Base-by-base conservation (phyloP, 2,329 filamentous ascomycete genomes). In the Ambrosiella cleistominuta region DNA sequence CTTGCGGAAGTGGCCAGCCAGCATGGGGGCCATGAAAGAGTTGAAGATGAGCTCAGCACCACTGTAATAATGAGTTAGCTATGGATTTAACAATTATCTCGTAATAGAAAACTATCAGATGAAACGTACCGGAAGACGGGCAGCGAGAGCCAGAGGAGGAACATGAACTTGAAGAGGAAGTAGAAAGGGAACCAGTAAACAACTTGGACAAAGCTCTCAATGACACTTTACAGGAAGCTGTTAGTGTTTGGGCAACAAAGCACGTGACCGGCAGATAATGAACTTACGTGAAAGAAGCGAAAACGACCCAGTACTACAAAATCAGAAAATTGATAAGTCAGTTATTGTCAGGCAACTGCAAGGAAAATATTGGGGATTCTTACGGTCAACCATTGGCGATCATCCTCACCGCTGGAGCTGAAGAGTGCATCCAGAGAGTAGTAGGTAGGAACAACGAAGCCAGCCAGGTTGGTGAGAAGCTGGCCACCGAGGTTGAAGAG, bases 161-260 rank as follows among this genome's bases (percentile, higher is more conserved):
- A 86, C 69, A 94, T 77, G 70, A 98, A 96, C 81, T 98, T 98
- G 86, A 98, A 97, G 70, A 90, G 91, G 75, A 88, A 98, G 85
- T 98, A 98, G 78, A 98, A 98, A 69, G 93, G 86, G 77, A 94
- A 88, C 87, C 87, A 94, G 80, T 93, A 93, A 63, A 91, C 86
- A 63, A 88, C 85, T 73, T 79, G 89, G 67, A 94, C 74, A 62
- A 86, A 78, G 71, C 85, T 89, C 79, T 94, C 88, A 65, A 88
- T 69, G 54, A 93, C 85, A 62, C 78, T 82, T 64, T 12, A 54
- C 17, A 9, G 15, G 27, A 2, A 42, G 8, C 49, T 45, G 61
- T 66, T 57, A 58, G 57, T 37, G 7, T 17, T 58, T 53, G 17
- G 65, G 63, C 45, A 56, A 44, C 27, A 39, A 17, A 45, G 37